These are phyloP conservation scores for Aspergillus neotritici DNA, from an alignment of 2,329 filamentous ascomycete species.

Conservation along the genomic window DNA sequence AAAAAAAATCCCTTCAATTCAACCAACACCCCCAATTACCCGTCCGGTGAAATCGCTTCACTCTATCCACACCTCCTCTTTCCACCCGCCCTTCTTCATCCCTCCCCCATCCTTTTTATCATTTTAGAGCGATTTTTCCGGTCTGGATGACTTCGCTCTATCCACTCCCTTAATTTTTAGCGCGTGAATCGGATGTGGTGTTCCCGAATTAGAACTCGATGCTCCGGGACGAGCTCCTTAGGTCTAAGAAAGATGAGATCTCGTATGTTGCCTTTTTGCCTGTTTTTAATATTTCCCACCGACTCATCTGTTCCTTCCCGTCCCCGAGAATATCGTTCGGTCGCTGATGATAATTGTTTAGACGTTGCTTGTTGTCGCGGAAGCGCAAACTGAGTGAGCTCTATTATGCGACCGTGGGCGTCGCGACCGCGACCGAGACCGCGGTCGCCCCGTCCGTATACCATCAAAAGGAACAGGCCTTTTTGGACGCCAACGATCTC, in stretches of 20 bases:
- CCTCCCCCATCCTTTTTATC: conserved; percentile 37
- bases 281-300: conserved; percentile 25
- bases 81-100: no score
- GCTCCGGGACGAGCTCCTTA: conserved; percentile 47
- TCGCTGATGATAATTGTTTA: conserved; percentile 34
- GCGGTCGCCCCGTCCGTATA: conserved; percentile 50
- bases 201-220: conserved; percentile 44
- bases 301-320: conserved; percentile 13
- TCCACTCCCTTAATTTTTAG: conserved; percentile 36
- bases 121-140: conserved; percentile 40
- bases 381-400: conserved; percentile 89
- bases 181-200: conserved; percentile 47
- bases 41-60: no score
- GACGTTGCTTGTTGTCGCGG: conserved; percentile 64
- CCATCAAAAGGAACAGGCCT: conserved; percentile 47
- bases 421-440: conserved; percentile 47
- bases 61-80: no score
- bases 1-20: conserved; percentile 29
- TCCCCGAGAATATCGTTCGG: conserved; percentile 19
- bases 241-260: conserved; percentile 48
- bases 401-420: conserved; percentile 68
- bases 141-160: conserved; percentile 40
- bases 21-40: no score
- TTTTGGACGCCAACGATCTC: conserved; percentile 55
- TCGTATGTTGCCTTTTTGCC: conserved; percentile 34